Conservation (phyloP, 192 early-diverging fungal genomes). For the Coemansia sp. region DNA sequence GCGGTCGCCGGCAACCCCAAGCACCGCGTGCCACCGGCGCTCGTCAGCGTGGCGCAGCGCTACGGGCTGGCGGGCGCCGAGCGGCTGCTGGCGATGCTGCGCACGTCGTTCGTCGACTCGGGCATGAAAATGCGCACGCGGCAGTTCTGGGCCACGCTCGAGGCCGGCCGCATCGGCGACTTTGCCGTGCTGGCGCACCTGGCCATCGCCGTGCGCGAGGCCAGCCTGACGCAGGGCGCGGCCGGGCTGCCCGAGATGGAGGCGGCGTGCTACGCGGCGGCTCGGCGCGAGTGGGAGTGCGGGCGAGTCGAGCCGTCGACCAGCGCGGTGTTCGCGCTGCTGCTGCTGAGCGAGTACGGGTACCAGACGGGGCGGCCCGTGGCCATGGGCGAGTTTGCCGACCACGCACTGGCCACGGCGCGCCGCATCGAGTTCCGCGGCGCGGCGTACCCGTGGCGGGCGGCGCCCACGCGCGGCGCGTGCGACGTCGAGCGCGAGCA, state of each 20-base stretch:
- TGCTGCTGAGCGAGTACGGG: slow-evolving; percentile 50
- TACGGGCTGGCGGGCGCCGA: slow-evolving; percentile 10
- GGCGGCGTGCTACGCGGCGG: slow-evolving; percentile 25
- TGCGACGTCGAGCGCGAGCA: slow-evolving; percentile 52
- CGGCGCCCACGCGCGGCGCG: not conserved
- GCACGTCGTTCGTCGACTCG: slow-evolving; percentile 26
- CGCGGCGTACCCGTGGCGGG: slow-evolving; percentile 28
- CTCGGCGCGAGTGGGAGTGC: slow-evolving; percentile 31
- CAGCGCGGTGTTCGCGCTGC: slow-evolving; percentile 26
- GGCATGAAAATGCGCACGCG: slow-evolving; percentile 28
- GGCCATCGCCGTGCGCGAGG: slow-evolving; percentile 32
- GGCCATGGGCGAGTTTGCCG: slow-evolving; percentile 31
- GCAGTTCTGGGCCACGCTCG: slow-evolving; percentile 47
- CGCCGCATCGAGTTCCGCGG: slow-evolving; percentile 24
- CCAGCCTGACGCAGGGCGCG: slow-evolving; percentile 2
- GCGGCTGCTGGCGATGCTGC: slow-evolving; percentile 32
- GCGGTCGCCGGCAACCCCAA: not conserved
- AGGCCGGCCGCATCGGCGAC: slow-evolving; percentile 30
- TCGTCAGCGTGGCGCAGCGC: slow-evolving; percentile 16
- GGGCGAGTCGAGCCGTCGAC: slow-evolving; percentile 21
- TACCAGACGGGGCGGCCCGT: slow-evolving; percentile 31
- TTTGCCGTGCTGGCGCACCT: slow-evolving; percentile 50
- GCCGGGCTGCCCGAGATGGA: slow-evolving; percentile 8
- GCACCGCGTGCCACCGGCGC: not conserved
- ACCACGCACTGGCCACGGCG: slow-evolving; percentile 17